Base-by-base conservation (phyloP, 306 rosid species). In the Phaseolus lunatus region DNA sequence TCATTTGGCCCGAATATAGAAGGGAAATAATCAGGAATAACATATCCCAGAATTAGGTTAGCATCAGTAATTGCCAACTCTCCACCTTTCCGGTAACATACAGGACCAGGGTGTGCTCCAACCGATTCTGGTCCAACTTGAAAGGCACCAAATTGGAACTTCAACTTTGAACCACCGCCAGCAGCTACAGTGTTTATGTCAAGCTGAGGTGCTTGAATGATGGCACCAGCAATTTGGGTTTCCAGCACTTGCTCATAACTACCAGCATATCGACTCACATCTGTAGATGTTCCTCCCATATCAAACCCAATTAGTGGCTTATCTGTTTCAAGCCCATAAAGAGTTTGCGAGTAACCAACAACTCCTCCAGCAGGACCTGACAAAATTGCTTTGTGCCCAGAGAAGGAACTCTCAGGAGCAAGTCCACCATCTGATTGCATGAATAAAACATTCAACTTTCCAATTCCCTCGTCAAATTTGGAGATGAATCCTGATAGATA, bases 381-480 rank as follows among this genome's bases (percentile, higher is more conserved):
- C 70, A 94, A 82, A 70, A 92, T 93, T 26, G 98, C 98, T 80
- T 94, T 94, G 52, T 90, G 97, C 77, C 98, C 97, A 8, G 98
- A 95, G 85, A 95, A 95, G 64, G 90, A 76, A 81, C 85, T 95
- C 78, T 92, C 96, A 4, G 96, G 97, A 7, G 97, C 98, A 79
- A 94, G 97, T 68, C 98, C 97, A 59, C 98, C 98, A 75, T 95
- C 98, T 45, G 97, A 95, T 77, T 95, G 97, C 98, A 95, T 95
- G 82, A 95, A 95, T 83, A 95, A 80, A 54, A 95, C 97, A 89
- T 92, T 92, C 86, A 92, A 77, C 83, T 86, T 90, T 26, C 86
- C 88, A 29, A 75, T 81, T 29, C 83, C 91, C 84, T 92, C 96
- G 48, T 94, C 97, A 61, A 94, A 94, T 81, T 89, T 90, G 41